A percentile compares a stretch with the other conserved stretches of the same genome.
phyloP scores from a whole-genome alignment of 345 rosid genomes.

The Euphorbia tirucalli region DNA sequence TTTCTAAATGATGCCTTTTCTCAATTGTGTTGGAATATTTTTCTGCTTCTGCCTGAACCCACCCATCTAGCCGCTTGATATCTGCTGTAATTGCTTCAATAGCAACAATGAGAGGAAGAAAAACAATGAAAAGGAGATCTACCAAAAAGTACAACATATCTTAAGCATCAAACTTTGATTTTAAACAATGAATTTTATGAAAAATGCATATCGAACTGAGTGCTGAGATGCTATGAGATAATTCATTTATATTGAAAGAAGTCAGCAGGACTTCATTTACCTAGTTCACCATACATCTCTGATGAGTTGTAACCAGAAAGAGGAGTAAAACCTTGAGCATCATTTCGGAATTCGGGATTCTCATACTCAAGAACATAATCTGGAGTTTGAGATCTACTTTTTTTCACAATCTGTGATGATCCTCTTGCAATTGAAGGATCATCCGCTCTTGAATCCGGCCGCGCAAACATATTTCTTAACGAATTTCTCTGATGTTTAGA shows the following conservation, averaged over 20 bases:
- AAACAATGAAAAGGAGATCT: constrained; percentile 1
- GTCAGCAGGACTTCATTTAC: constrained; percentile 27
- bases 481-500: constrained; percentile 66
- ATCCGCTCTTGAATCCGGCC: constrained; percentile 41
- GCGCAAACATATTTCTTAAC: constrained; percentile 63
- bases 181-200: not conserved
- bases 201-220: not conserved
- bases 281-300: constrained; percentile 41
- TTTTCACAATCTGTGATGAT: constrained; percentile 34
- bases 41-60: constrained; percentile 62
- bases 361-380: constrained; percentile 35
- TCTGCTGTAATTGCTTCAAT: constrained; percentile 43
- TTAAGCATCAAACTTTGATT: not conserved
- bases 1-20: constrained; percentile 64
- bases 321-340: constrained; percentile 35
- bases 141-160: no score
- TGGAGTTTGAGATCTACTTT: constrained; percentile 33
- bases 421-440: constrained; percentile 33
- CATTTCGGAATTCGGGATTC: constrained; percentile 38
- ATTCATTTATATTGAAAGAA: not conserved
- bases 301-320: constrained; percentile 37
- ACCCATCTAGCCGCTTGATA: constrained; percentile 50
- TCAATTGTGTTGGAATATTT: constrained; percentile 49
- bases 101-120: constrained; percentile 17
- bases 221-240: not conserved